Percentiles rank a stretch among this genome's conserved stretches.
Conservation (phyloP, 2,329 filamentous ascomycete species). For the Hypoxylon sp. region DNA sequence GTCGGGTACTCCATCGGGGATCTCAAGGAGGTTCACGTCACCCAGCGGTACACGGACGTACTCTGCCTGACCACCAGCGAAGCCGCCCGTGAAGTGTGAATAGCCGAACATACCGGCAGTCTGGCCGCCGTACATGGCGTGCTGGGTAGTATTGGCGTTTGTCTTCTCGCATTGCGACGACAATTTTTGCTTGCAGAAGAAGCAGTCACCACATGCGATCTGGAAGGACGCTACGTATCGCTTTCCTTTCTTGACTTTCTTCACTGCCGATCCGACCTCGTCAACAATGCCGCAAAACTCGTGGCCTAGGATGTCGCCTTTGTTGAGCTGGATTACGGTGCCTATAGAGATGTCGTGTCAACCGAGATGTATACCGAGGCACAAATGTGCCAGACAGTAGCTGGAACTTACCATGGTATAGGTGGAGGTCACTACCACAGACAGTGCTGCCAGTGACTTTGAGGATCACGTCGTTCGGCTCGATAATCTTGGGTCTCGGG, state of each 20-base stretch:
- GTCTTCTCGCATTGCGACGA: constrained; percentile 86
- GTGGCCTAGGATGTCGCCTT: constrained; percentile 77
- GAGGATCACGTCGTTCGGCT: constrained; percentile 82
- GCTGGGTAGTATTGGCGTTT: constrained; percentile 78
- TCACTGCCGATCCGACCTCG: constrained; percentile 68
- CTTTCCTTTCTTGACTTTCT: constrained; percentile 69
- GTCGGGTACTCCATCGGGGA: constrained; percentile 84
- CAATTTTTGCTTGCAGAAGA: constrained; percentile 83
- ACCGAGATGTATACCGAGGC: background rate
- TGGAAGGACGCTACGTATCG: constrained; percentile 90
- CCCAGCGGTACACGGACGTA: constrained; percentile 86
- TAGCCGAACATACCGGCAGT: constrained; percentile 83
- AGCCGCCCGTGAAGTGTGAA: constrained; percentile 86
- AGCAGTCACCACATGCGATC: constrained; percentile 81
- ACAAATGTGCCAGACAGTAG: background rate
- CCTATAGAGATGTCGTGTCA: constrained; percentile 41
- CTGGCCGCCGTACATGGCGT: constrained; percentile 83
- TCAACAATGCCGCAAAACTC: constrained; percentile 72
- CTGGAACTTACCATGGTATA: constrained; percentile 63
- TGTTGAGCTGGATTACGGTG: constrained; percentile 70
- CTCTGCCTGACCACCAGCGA: constrained; percentile 89
- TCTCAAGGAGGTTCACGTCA: constrained; percentile 83
- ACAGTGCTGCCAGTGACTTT: constrained; percentile 78
- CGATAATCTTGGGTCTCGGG: constrained; percentile 79
- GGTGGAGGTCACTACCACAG: constrained; percentile 71